These are phyloP conservation scores for Protea cynaroides DNA, from an alignment of 164 flowering plant genomes.

Conservation along the genomic window DNA sequence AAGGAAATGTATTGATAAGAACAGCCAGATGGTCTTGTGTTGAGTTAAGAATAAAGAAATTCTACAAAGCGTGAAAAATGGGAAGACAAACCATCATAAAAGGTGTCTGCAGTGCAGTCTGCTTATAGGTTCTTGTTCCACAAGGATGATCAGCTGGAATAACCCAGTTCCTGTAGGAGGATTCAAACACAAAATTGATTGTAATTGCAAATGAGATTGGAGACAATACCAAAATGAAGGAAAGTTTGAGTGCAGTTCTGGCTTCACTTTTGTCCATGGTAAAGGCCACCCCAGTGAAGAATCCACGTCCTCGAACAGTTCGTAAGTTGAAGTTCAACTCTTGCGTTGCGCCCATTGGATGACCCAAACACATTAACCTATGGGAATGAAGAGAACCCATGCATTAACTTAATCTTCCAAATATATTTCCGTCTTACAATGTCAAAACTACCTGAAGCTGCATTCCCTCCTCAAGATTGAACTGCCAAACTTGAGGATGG, in stretches of 20 bases:
- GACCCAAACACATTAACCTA: constrained; percentile 33
- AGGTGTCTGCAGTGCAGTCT: constrained; percentile 37
- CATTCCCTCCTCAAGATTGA: constrained; percentile 32
- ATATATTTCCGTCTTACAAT: no score
- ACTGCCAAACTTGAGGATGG: constrained; percentile 25
- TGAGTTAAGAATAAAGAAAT: background rate
- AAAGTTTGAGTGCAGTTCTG: background rate
- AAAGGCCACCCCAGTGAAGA: constrained; percentile 42
- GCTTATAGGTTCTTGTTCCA: constrained; percentile 25
- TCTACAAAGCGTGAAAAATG: background rate
- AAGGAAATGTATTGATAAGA: background rate
- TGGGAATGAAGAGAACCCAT: constrained; percentile 3
- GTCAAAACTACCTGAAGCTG: constrained; percentile 27
- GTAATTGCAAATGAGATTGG: background rate
- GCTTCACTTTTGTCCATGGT: constrained; percentile 31
- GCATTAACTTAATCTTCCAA: constrained; percentile 1
- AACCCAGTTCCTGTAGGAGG: constrained; percentile 31
- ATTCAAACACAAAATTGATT: background rate
- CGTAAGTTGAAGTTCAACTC: constrained; percentile 30
- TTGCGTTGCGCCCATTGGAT: constrained; percentile 21
- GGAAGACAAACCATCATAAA: constrained; percentile 27
- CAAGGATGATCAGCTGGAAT: constrained; percentile 24
- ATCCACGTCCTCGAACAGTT: constrained; percentile 30
- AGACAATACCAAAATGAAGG: background rate
- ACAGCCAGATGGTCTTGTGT: background rate